Evolutionary conservation across 2,329 filamentous ascomycete genomes (phyloP), one percentile per base, ranked within the genome.

Genomic region (Podosphaera fusca): DNA sequence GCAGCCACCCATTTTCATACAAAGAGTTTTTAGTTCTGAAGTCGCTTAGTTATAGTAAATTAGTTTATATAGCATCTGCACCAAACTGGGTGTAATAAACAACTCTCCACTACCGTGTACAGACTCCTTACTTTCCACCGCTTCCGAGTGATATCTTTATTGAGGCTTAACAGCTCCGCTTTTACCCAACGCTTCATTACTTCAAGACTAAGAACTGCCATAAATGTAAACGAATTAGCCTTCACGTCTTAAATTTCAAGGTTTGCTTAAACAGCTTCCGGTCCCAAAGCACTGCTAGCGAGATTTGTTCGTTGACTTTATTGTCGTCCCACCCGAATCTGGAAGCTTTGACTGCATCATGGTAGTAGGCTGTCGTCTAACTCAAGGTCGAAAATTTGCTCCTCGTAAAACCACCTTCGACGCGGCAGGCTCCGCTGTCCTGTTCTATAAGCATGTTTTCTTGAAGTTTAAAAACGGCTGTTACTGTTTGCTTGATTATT

Each of bases 161-260:
- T 21, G 21, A 21, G 21, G 21, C 21, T 21, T 21, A 21, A 21
- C 21, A 21, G 21, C 21, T 21, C 21, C 21, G 21, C 21, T 21
- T 21, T 21, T 21, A 21, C 21, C 21, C 21, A 21, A 21, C 21
- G 21, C 21, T 21, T 21, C 21, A 21, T 21, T 21, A 21, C 21
- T 21, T 21, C 21, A 21, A 55, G 7, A 46, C 38, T 12, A 55
- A 46, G 6, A 55, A 45, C 33, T 55, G 36, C 33, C 53, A 45
- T 14, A 55, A n/a, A 5, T 55, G 53, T 21, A 55, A 55, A n/a
- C n/a, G 53, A 12, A 55, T 55, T 7, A 55, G 4, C 53, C 53
- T 1, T 55, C 53, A 4, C 36, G 53, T 12, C 45, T 34, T 12
- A 55, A 55, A 46, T 55, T 4, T 35, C 53, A 55, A 45, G 53